Evolutionary conservation across 345 rosid genomes (phyloP), one percentile per base, ranked within the genome.

Genomic region (Theobroma cacao): DNA sequence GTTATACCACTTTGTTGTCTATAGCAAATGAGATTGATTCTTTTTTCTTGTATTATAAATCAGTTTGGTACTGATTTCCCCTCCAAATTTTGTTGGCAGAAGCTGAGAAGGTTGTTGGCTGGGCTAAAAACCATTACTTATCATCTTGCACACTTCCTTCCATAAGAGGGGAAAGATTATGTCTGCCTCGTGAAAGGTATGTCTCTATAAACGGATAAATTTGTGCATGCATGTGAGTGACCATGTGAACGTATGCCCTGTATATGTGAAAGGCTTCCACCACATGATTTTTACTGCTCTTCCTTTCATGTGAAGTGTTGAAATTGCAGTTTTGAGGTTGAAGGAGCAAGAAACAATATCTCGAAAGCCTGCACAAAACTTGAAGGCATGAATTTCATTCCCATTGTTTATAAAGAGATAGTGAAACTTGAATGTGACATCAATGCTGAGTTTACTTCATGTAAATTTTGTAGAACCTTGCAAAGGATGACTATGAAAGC

Each of bases 71-170:
- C 43, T 52, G 43, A 58, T 6, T 3, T 12, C 45, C n/a, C 63
- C 40, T 34, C 76, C 67, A 34, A 71, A 11, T 38, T 78, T 81
- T 75, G 12, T 78, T 26, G 80, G 65, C 90, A 96, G 99, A 90
- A 86, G 94, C 98, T 79, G 98, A 92, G 85, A 96, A 92, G 82
- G 86, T 94, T 76, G 88, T 94, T 79, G 99, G 99, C 77, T 94
- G 98, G 99, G 98, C 99, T 2, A 92, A 86, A 89, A 96, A 96
- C 85, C 97, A 92, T 76, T 86, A 92, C 76, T 76, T 96, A 72
- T 89, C 98, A 50, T 87, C 91, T 74, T 92, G 97, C 82, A 30
- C 75, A 22, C 82, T 60, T 64, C 99, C 98, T 81, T 81, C 77
- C 26, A 55, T 96, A 79, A 90, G 87, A 85, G 98, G 94, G 50